A percentile compares a stretch with the other conserved stretches of the same genome.
These are phyloP conservation scores for Verbascum thapsus DNA, from an alignment of 257 asterid genomes.

Conservation along the genomic window DNA sequence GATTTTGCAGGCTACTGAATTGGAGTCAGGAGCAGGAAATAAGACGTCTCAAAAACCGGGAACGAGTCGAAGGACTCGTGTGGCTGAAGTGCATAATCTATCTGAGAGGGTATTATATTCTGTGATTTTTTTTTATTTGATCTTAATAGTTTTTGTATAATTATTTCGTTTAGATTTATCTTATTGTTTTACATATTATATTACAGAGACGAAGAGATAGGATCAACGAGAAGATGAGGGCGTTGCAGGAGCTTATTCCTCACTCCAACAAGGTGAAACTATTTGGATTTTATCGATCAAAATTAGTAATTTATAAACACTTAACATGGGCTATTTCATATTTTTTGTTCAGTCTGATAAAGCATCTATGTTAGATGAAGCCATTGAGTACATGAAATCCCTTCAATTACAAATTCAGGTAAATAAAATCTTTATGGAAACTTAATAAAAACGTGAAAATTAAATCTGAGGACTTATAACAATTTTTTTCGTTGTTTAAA, in stretches of 20 bases:
- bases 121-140: background rate
- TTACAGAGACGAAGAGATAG: conserved; percentile 76
- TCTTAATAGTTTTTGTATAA: background rate
- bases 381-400: conserved; percentile 86
- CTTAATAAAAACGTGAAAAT: background rate
- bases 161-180: background rate
- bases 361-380: conserved; percentile 91
- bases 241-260: conserved; percentile 87
- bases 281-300: too few species aligned
- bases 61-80: conserved; percentile 64
- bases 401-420: conserved; percentile 89
- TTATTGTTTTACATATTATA: background rate
- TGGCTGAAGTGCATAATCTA: conserved; percentile 86
- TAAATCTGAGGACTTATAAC: background rate
- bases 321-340: too few species aligned
- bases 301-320: too few species aligned
- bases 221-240: conserved; percentile 89
- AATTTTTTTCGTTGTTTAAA: too few species aligned
- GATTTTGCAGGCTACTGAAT: conserved; percentile 57
- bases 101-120: conserved; percentile 73
- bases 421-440: background rate
- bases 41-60: conserved; percentile 58
- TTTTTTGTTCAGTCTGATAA: conserved; percentile 65
- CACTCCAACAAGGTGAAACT: conserved; percentile 68
- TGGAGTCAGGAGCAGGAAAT: conserved; percentile 59